These are phyloP conservation scores for Dothistroma pini DNA, from an alignment of 2,329 filamentous ascomycete species.

Conservation along the genomic window DNA sequence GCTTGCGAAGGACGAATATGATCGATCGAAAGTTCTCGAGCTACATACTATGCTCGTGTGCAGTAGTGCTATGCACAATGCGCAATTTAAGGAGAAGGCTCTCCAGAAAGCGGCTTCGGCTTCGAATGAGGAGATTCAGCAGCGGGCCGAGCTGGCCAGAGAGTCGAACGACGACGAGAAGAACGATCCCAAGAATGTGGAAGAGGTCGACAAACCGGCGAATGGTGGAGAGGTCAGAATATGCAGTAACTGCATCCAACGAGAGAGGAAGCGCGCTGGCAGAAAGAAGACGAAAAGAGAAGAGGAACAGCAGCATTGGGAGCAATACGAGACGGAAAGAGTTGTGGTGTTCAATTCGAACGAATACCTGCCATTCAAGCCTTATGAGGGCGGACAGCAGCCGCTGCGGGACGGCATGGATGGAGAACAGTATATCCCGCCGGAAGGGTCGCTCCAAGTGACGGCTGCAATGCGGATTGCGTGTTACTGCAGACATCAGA, in stretches of 20 bases:
- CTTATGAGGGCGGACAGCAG: conserved; percentile 43
- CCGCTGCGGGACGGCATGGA: conserved; percentile 27
- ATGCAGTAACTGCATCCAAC: conserved; percentile 83
- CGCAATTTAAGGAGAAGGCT: conserved; percentile 63
- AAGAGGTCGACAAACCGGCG: conserved; percentile 67
- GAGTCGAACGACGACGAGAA: conserved; percentile 39
- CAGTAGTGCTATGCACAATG: conserved; percentile 82
- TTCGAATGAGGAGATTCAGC: conserved; percentile 41
- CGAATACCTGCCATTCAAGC: conserved; percentile 80
- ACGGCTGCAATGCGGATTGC: conserved; percentile 92
- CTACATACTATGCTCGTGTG: conserved; percentile 80
- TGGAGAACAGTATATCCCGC: conserved; percentile 32
- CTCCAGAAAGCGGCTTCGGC: conserved; percentile 55
- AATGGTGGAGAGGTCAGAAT: conserved; percentile 94
- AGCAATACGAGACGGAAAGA: conserved; percentile 71
- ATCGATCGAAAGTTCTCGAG: conserved; percentile 70
- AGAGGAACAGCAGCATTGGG: conserved; percentile 87
- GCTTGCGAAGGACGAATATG: conserved; percentile 68
- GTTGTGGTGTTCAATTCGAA: conserved; percentile 90
- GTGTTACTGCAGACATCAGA: conserved; percentile 93
- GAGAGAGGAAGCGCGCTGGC: conserved; percentile 85
- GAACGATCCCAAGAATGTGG: conserved; percentile 48
- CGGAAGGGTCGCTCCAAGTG: conserved; percentile 66
- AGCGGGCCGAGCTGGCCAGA: conserved; percentile 38
- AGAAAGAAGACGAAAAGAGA: conserved; percentile 91